Evolutionary conservation across 768 basidiomycete genomes (phyloP).

Genomic region (Panus rudis): DNA sequence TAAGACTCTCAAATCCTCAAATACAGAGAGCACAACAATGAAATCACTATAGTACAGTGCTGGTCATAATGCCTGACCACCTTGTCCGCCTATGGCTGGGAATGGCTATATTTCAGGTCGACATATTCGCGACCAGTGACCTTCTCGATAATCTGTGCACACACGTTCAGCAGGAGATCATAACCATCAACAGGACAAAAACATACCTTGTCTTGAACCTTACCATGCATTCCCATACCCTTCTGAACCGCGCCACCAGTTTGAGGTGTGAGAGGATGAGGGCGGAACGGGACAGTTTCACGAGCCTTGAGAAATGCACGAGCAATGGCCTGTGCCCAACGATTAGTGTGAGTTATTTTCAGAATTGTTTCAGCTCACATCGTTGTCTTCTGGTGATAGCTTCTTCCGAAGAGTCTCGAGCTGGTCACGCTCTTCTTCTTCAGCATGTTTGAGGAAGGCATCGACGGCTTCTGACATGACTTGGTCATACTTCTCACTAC

Average conservation of each 20-base stretch:
- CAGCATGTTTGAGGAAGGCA: constrained; percentile 16
- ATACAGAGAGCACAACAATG: too few relatives aligned
- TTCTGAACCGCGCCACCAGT: constrained; percentile 17
- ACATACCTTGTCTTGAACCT: constrained; percentile 14
- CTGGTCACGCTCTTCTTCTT: constrained; percentile 18
- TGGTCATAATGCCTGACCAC: too few relatives aligned
- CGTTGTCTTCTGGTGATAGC: constrained; percentile 15
- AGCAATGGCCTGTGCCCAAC: too few relatives aligned
- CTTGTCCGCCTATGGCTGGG: constrained; percentile 7
- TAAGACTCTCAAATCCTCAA: too few relatives aligned
- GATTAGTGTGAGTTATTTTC: too few relatives aligned
- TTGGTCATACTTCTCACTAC: constrained; percentile 11
- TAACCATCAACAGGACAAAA: neutral
- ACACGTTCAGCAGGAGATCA: neutral
- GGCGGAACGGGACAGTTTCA: constrained; percentile 13
- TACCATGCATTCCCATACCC: constrained; percentile 12
- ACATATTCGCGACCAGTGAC: constrained; percentile 13
- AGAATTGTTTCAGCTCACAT: constrained; percentile 15
- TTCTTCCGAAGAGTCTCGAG: constrained; percentile 8
- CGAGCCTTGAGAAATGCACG: constrained; percentile 16
- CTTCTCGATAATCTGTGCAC: constrained; percentile 14
- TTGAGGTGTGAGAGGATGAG: constrained; percentile 18
- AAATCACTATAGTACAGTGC: too few relatives aligned
- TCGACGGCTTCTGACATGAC: constrained; percentile 13
- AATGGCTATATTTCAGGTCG: constrained; percentile 13